phyloP scores from a whole-genome alignment of 2,329 filamentous ascomycete genomes.

The Cladophialophora carrionii region DNA sequence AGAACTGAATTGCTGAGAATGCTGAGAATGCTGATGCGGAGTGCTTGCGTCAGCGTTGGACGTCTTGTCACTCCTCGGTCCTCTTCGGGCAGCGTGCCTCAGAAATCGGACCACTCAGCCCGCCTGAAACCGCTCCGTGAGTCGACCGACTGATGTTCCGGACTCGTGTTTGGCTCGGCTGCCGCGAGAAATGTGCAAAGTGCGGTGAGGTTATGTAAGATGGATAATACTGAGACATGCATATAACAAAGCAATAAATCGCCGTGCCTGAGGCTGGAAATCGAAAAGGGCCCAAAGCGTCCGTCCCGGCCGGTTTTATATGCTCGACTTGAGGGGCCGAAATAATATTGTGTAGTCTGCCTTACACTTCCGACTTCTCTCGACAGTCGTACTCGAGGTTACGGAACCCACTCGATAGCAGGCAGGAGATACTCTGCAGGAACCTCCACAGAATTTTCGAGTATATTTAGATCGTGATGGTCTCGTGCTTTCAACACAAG shows the following conservation, averaged over 20 bases:
- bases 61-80: slow-evolving; percentile 15
- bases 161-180: slow-evolving; percentile 13
- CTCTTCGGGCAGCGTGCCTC: slow-evolving; percentile 12
- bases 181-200: slow-evolving; percentile 3
- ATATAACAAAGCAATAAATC: slow-evolving; percentile 18
- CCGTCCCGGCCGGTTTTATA: slow-evolving; percentile 1
- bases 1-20: slow-evolving; percentile 5
- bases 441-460: neutral
- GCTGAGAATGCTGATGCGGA: slow-evolving; percentile 25
- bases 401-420: neutral
- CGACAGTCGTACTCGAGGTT: neutral
- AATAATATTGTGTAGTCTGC: slow-evolving; percentile 1
- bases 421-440: neutral
- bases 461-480: neutral
- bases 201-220: slow-evolving; percentile 27
- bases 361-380: neutral
- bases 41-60: slow-evolving; percentile 30
- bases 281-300: neutral
- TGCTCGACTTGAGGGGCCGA: neutral
- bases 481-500: slow-evolving; percentile 1
- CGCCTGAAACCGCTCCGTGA: slow-evolving; percentile 13
- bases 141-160: slow-evolving; percentile 1
- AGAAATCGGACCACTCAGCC: slow-evolving; percentile 15
- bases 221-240: slow-evolving; percentile 22
- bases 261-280: slow-evolving; percentile 2